Evolutionary conservation across 1,139 yeast species (phyloP), one percentile per base, ranked within the genome.

Genomic region (Yamadazyma membranifaciens): DNA sequence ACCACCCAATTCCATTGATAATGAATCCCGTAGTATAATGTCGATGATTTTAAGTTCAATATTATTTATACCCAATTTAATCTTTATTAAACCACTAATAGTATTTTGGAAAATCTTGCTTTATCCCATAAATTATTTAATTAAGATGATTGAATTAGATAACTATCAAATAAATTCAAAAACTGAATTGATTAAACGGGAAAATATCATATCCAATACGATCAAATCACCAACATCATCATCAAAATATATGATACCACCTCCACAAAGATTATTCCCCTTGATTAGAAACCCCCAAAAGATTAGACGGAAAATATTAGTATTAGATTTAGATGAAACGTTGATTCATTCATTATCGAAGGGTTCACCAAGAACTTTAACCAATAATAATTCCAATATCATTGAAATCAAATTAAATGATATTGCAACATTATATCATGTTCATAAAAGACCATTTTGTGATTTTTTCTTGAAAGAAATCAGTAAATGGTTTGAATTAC

Each of bases 311-410:
- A 92, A 91, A 58, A 84, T 91, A 1, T 70, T 92, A 33, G 83
- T 92, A 1, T 68, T 92, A 24, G 98, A 92, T 59, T 73, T 92
- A 29, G 98, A 92, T 62, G 98, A 92, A 56, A 92, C 98, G 0
- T 67, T 92, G 44, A 89, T 92, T 44, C 98, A 92, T 59, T 88
- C 98, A 1, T 71, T 89, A 41, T 82, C 94, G 2, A 72, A 95
- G 43, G 80, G 78, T 36, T 72, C 69, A 41, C 81, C 66, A 30
- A 65, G 67, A 44, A 67, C 60, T 26, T 68, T 59, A 51, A 63
- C 57, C 38, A 81, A 86, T 6, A 63, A 75, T 33, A 73, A 78
- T 46, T 66, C 80, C 9, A 88, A 83, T 54, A 83, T 89, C 77
- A 87, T 92, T 39, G 98, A 92, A 63, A 91, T 92, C 45, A 84